A percentile compares a stretch with the other conserved stretches of the same genome.
Conservation (phyloP, 768 basidiomycete species). For the Clavaria fumosa region DNA sequence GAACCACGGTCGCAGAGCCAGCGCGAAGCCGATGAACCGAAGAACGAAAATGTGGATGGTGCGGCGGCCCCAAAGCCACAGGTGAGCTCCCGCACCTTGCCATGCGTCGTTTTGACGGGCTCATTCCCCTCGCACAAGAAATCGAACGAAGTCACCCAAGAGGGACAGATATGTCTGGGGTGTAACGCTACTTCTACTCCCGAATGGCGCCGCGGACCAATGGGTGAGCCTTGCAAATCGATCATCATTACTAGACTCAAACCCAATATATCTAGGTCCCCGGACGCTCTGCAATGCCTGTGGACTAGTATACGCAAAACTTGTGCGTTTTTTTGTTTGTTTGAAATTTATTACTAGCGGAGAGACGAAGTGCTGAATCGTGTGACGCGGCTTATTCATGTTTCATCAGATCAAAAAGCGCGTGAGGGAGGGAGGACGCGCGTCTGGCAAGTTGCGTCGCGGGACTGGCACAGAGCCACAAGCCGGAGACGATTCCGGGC, state of each 20-base stretch:
- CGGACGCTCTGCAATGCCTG: slow-evolving; percentile 78
- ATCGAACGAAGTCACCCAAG: slow-evolving; percentile 31
- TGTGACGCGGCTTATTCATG: too few relatives aligned
- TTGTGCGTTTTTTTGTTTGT: slow-evolving; percentile 32
- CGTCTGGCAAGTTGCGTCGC: slow-evolving; percentile 8
- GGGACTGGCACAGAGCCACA: slow-evolving; percentile 1
- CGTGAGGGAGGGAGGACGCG: slow-evolving; percentile 14
- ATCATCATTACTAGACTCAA: not conserved
- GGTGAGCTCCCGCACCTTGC: slow-evolving; percentile 1
- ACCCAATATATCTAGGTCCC: slow-evolving; percentile 35
- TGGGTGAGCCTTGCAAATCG: slow-evolving; percentile 36
- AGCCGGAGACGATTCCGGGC: slow-evolving; percentile 7
- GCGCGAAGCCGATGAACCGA: slow-evolving; percentile 1
- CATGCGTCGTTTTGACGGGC: not conserved
- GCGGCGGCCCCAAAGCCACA: slow-evolving; percentile 2
- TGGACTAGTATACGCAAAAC: slow-evolving; percentile 75
- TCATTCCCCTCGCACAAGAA: slow-evolving; percentile 10
- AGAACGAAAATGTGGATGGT: slow-evolving; percentile 2
- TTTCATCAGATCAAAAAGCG: slow-evolving; percentile 21
- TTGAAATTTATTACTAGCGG: slow-evolving; percentile 3
- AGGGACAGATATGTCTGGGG: slow-evolving; percentile 65
- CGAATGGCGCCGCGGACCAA: slow-evolving; percentile 72
- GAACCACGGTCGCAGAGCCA: slow-evolving; percentile 3
- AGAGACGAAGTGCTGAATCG: too few relatives aligned
- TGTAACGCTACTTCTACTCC: slow-evolving; percentile 76